These are phyloP conservation scores for Seiridium unicorne DNA, from an alignment of 2,329 filamentous ascomycete genomes.

Conservation along the genomic window DNA sequence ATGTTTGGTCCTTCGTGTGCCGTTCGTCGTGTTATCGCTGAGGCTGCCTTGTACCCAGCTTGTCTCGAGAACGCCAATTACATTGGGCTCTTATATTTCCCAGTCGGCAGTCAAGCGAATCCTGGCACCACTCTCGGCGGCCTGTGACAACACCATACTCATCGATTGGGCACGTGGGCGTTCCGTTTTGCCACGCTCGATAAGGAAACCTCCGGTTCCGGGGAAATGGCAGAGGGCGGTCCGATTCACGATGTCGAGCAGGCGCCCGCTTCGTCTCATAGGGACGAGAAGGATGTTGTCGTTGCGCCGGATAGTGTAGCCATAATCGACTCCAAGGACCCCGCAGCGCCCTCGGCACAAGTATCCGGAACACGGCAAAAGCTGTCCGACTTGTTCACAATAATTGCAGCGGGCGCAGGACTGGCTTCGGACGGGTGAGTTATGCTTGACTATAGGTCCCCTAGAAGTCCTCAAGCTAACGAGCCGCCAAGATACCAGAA, in stretches of 20 bases:
- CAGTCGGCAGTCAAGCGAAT: no score
- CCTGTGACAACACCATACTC: no score
- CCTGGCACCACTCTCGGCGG: no score
- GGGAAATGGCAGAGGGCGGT: neutral
- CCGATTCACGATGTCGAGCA: neutral
- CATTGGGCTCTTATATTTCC: no score
- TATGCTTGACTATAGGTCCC: neutral
- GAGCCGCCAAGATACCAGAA: slow-evolving; percentile 1
- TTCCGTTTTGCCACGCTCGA: no score
- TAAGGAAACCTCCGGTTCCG: no score
- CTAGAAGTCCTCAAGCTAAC: neutral
- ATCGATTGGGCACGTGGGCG: no score
- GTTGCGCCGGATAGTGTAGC: neutral
- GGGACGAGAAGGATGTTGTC: neutral
- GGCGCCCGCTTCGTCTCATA: slow-evolving; percentile 1
- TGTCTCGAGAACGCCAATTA: no score
- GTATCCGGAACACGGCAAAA: slow-evolving; percentile 2
- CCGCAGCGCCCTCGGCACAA: slow-evolving; percentile 3
- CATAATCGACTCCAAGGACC: neutral
- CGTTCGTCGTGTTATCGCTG: no score
- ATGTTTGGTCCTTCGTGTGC: no score
- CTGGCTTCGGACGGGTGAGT: slow-evolving; percentile 7
- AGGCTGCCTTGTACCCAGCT: no score
- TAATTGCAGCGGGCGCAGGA: slow-evolving; percentile 4
- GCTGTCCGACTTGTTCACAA: slow-evolving; percentile 8